phyloP scores from a whole-genome alignment of 345 rosid genomes.

The Stellera chamaejasme region DNA sequence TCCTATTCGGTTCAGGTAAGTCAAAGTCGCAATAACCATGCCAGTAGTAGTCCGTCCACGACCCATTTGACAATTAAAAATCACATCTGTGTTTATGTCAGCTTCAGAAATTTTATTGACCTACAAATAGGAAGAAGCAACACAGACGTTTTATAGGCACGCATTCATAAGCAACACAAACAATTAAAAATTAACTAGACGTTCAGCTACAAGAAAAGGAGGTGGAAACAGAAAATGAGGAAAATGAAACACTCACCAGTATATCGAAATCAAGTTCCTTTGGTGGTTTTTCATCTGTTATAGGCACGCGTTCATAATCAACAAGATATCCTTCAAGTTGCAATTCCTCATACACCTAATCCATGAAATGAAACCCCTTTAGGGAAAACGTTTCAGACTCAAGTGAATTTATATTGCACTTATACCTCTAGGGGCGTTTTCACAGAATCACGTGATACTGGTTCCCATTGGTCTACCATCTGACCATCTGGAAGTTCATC shows the following conservation, averaged over 20 bases:
- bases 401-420: slow-evolving; percentile 12
- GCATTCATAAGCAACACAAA: slow-evolving; percentile 1
- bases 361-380: slow-evolving; percentile 10
- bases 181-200: not conserved
- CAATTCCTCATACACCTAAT: slow-evolving; percentile 79
- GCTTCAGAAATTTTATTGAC: slow-evolving; percentile 78
- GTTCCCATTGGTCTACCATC: slow-evolving; percentile 99
- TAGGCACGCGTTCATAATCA: slow-evolving; percentile 91
- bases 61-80: slow-evolving; percentile 99
- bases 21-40: slow-evolving; percentile 94
- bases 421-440: slow-evolving; percentile 89
- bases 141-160: not conserved
- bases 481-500: slow-evolving; percentile 99
- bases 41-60: slow-evolving; percentile 99
- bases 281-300: slow-evolving; percentile 96
- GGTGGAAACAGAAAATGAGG: slow-evolving; percentile 7
- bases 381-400: slow-evolving; percentile 4
- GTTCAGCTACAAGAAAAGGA: slow-evolving; percentile 1
- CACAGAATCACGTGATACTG: slow-evolving; percentile 74
- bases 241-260: slow-evolving; percentile 48
- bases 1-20: slow-evolving; percentile 83
- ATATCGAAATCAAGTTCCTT: slow-evolving; percentile 87
- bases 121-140: slow-evolving; percentile 26
- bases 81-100: slow-evolving; percentile 59
- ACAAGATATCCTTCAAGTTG: slow-evolving; percentile 79